Evolutionary conservation across 768 basidiomycete species (phyloP), one percentile per base, ranked within the genome.

Genomic region (Filobasidium wieringae): DNA sequence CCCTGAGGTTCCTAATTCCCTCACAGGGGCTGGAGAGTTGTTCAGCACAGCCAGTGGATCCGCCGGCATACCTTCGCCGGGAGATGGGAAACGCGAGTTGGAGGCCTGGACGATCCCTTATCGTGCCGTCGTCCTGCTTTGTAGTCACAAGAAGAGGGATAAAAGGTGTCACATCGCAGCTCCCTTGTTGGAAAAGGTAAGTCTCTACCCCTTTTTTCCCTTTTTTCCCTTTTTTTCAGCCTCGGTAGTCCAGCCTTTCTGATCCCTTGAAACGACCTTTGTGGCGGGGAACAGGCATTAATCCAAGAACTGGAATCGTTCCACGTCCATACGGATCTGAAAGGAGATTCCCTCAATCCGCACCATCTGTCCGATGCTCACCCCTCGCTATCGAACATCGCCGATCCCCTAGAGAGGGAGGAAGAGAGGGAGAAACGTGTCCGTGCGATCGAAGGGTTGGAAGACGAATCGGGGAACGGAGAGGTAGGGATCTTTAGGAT

Each of bases 111-210:
- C 84, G 17, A 74, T 96, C 40, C 92, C 93, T 0, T 99, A 96
- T 72, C 80, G 87, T 2, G 88, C 87, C 64, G 85, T 88, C 29
- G 85, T 99, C 53, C 75, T 96, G 19, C 77, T 99, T 27, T 99
- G 92, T 89, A 72, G 74, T 2, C 93, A 97, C 75, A 89, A 90
- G 75, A 82, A 81, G 65, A 79, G 92, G 31, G 93, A 96, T 75
- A 92, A 91, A 69, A 82, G 89, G 60, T 99, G 93, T 73, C 81
- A 82, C 26, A 84, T 96, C 43, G 83, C 86, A 9, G 89, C 90
- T 1, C 86, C 87, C 0, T 51, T 75, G 0, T 65, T 75, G 7
- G 68, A 73, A 47, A 64, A 66, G 4, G 73, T 70, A 22, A n/a
- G 55, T 50, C 24, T n/a, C n/a, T n/a, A n/a, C n/a, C n/a, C n/a